phyloP scores from a whole-genome alignment of 2,329 filamentous ascomycete genomes.

The Fusarium guadeloupense region DNA sequence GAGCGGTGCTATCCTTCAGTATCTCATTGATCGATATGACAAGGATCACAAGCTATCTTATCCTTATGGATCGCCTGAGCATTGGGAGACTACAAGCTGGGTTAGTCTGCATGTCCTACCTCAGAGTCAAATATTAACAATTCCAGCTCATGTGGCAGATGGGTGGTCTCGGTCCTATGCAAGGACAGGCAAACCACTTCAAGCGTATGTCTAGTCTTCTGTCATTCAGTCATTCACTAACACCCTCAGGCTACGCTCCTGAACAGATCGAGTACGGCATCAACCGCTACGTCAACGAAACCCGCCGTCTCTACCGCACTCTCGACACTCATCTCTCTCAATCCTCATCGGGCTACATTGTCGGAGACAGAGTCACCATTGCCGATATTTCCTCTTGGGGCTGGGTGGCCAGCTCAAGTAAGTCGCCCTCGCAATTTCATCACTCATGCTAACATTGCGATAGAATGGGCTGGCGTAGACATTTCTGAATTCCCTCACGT shows the following conservation, averaged over 20 bases:
- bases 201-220: conserved; percentile 56
- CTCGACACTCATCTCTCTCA: conserved; percentile 75
- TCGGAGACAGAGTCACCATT: conserved; percentile 75
- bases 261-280: conserved; percentile 85
- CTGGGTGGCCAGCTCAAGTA: conserved; percentile 71
- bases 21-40: conserved; percentile 85
- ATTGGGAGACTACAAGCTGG: conserved; percentile 85
- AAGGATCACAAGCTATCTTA: conserved; percentile 84
- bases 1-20: conserved; percentile 84
- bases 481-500: conserved; percentile 79
- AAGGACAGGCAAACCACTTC: conserved; percentile 85
- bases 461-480: conserved; percentile 59
- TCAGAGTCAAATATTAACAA: background rate
- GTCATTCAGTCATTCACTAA: background rate
- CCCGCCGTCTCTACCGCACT: conserved; percentile 80
- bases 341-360: conserved; percentile 65
- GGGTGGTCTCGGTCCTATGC: conserved; percentile 83
- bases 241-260: conserved; percentile 71
- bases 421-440: conserved; percentile 11
- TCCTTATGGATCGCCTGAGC: conserved; percentile 75
- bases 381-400: conserved; percentile 85
- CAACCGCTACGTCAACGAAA: conserved; percentile 84
- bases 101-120: conserved; percentile 46
- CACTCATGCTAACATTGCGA: background rate
- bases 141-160: conserved; percentile 75